Conservation (phyloP, 176 grass and related monocot species). For the Miscanthus lutarioriparius region DNA sequence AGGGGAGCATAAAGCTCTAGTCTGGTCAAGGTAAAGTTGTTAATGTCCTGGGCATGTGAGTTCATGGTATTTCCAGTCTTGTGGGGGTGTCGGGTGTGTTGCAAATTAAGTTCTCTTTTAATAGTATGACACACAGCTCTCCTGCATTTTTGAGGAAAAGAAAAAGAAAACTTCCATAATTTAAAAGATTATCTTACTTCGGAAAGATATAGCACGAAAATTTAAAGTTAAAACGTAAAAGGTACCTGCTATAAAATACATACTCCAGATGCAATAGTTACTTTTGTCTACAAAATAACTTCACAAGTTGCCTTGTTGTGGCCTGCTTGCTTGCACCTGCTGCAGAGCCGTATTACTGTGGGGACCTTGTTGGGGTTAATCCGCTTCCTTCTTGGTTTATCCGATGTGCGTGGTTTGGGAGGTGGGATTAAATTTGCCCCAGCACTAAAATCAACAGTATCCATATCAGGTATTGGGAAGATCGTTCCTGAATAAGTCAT, state of each 20-base stretch:
- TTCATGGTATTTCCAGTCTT: not conserved
- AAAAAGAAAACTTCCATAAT: not conserved
- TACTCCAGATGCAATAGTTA: constrained; percentile 14
- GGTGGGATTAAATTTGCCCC: constrained; percentile 68
- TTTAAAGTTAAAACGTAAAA: not conserved
- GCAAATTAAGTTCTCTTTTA: not conserved
- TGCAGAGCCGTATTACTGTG: constrained; percentile 74
- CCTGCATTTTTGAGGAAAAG: not conserved
- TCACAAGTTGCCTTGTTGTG: constrained; percentile 96
- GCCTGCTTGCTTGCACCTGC: constrained; percentile 87
- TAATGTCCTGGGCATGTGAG: not conserved
- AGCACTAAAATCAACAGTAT: constrained; percentile 71
- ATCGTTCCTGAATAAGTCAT: constrained; percentile 70
- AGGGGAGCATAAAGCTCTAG: not conserved
- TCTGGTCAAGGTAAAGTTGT: not conserved
- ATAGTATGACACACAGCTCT: not conserved
- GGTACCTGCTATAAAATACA: constrained; percentile 35
- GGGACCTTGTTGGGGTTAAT: constrained; percentile 74
- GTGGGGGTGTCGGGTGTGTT: not conserved
- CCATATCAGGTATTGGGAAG: constrained; percentile 85
- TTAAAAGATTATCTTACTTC: constrained; percentile 2
- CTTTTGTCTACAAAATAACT: constrained; percentile 54
- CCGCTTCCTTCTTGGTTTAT: constrained; percentile 84
- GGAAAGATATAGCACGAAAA: not conserved
- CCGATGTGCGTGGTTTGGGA: constrained; percentile 58